Percentiles rank a stretch among this genome's conserved stretches.
Conservation (phyloP, 2,329 filamentous ascomycete species). For the Tetracladium maxilliforme region DNA sequence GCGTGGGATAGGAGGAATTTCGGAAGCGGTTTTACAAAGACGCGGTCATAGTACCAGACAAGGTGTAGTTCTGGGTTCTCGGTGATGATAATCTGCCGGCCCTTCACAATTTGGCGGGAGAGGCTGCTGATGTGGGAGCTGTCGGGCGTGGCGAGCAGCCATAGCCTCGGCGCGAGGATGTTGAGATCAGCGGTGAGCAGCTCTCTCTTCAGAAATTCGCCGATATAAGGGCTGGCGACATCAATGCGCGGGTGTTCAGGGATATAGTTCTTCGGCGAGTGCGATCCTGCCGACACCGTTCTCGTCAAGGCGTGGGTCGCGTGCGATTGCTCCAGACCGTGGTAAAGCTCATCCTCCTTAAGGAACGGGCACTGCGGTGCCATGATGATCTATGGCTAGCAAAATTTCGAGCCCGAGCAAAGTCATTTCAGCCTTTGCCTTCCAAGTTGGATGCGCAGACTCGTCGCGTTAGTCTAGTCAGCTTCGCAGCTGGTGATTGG, state of each 20-base stretch:
- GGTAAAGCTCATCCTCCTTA: too few relatives aligned
- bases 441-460: too few relatives aligned
- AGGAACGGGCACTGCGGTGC: too few relatives aligned
- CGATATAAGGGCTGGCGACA: not conserved
- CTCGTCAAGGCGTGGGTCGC: too few relatives aligned
- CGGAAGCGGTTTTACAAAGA: constrained; percentile 17
- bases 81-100: constrained; percentile 15
- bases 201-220: constrained; percentile 1
- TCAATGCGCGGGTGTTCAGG: not conserved
- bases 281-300: too few relatives aligned
- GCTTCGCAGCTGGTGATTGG: too few relatives aligned
- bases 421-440: too few relatives aligned
- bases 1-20: constrained; percentile 11
- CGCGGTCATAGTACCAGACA: constrained; percentile 12
- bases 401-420: too few relatives aligned
- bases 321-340: too few relatives aligned
- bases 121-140: constrained; percentile 6
- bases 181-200: constrained; percentile 2
- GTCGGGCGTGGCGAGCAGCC: constrained; percentile 3
- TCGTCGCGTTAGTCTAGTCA: too few relatives aligned
- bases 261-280: too few relatives aligned
- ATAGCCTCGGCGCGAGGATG: constrained; percentile 3
- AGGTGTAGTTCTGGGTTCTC: constrained; percentile 19
- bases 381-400: too few relatives aligned
- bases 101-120: constrained; percentile 13